phyloP scores from a whole-genome alignment of 257 asterid genomes.

The Przewalskia tangutica region DNA sequence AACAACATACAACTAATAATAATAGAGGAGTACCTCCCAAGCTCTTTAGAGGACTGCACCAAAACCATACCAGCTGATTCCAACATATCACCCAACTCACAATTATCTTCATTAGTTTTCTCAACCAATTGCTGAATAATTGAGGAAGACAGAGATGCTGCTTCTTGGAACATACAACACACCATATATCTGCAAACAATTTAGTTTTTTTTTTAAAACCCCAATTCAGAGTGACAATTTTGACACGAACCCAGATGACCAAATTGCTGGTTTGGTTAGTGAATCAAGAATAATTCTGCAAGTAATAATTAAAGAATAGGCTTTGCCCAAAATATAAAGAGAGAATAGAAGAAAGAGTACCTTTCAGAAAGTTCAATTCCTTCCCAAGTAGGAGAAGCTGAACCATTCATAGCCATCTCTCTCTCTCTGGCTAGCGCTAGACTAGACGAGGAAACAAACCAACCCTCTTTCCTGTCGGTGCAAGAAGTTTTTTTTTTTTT shows the following conservation, averaged over 20 bases:
- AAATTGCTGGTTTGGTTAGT: not conserved
- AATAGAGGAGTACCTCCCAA: conserved; percentile 37
- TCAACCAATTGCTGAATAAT: conserved; percentile 34
- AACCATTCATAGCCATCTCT: conserved; percentile 1
- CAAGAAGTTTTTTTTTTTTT: not conserved
- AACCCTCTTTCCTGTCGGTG: not conserved
- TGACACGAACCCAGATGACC: not conserved
- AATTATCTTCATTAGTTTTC: conserved; percentile 11
- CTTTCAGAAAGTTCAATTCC: conserved; percentile 54
- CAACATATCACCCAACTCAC: conserved; percentile 47
- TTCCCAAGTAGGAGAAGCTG: conserved; percentile 28
- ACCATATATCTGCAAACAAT: conserved; percentile 53
- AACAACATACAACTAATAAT: not conserved
- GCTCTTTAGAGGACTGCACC: conserved; percentile 65
- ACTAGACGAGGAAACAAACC: not conserved
- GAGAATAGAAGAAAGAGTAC: conserved; percentile 11
- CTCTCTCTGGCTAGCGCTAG: not conserved
- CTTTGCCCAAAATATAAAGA: not conserved
- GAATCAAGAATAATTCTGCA: not conserved
- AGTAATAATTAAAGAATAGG: not conserved
- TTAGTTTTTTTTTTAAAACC: not conserved
- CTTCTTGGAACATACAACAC: conserved; percentile 67
- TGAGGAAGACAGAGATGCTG: conserved; percentile 43
- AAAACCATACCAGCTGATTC: conserved; percentile 89
- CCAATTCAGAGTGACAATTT: not conserved